phyloP scores from a whole-genome alignment of 129 eudicot species.

The Deinandra increscens region DNA sequence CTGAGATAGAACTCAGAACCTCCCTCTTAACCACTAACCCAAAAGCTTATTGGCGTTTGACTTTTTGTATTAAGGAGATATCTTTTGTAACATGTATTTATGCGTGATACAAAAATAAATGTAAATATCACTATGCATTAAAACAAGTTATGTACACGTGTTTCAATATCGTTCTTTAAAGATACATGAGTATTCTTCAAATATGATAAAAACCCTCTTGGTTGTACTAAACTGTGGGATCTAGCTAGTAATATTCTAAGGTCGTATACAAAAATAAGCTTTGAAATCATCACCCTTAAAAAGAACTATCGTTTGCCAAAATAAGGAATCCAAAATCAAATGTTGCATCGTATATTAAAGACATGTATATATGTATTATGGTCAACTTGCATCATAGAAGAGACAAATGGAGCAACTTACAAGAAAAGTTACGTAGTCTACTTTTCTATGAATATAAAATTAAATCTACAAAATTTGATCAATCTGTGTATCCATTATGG shows the following conservation, averaged over 20 bases:
- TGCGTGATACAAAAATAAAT: too few relatives aligned
- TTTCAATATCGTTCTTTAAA: too few relatives aligned
- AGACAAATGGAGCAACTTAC: constrained; percentile 44
- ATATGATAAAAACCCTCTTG: constrained; percentile 10
- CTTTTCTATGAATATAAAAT: background rate
- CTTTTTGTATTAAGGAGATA: too few relatives aligned
- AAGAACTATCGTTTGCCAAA: constrained; percentile 28
- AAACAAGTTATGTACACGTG: too few relatives aligned
- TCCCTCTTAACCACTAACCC: too few relatives aligned
- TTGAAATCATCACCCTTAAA: constrained; percentile 48
- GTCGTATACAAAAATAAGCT: constrained; percentile 30
- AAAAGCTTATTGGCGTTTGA: too few relatives aligned
- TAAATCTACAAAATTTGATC: constrained; percentile 6
- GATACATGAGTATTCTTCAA: too few relatives aligned
- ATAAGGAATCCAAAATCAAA: constrained; percentile 20
- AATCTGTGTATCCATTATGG: background rate
- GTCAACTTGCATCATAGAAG: constrained; percentile 28
- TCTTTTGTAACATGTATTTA: too few relatives aligned
- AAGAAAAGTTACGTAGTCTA: constrained; percentile 30
- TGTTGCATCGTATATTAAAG: background rate
- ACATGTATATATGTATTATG: constrained; percentile 7
- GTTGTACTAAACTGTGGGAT: constrained; percentile 23
- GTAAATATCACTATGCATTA: too few relatives aligned
- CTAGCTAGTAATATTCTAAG: constrained; percentile 21
- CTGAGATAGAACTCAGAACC: too few relatives aligned